phyloP scores from a whole-genome alignment of 129 eudicot species.

The Silybum marianum region DNA sequence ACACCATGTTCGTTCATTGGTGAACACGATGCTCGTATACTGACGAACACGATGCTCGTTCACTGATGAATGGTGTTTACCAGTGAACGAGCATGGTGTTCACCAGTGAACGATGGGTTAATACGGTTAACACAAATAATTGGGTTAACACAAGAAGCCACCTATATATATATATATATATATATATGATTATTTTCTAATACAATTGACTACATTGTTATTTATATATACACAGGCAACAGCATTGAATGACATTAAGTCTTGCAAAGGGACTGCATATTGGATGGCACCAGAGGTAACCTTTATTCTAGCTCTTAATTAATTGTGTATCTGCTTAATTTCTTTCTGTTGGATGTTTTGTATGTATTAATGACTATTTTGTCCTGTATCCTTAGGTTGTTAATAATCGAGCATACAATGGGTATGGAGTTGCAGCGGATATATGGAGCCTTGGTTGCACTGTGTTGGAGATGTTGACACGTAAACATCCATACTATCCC shows the following conservation, averaged over 20 bases:
- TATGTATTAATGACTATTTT: too few relatives aligned
- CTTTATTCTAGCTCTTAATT: background rate
- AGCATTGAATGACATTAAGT: conserved; percentile 65
- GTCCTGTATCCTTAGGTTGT: conserved; percentile 45
- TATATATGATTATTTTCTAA: background rate
- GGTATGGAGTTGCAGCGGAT: conserved; percentile 72
- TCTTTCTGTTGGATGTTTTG: background rate
- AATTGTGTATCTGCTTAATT: too few relatives aligned
- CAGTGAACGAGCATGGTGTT: too few relatives aligned
- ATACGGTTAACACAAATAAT: too few relatives aligned
- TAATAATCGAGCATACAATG: conserved; percentile 29
- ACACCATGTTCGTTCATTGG: too few relatives aligned
- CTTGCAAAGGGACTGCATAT: conserved; percentile 84
- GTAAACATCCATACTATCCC: conserved; percentile 56
- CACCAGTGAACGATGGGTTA: too few relatives aligned
- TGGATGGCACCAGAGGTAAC: conserved; percentile 99
- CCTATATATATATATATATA: too few relatives aligned
- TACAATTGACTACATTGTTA: background rate
- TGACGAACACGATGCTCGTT: too few relatives aligned
- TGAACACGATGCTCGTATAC: too few relatives aligned
- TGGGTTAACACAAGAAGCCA: too few relatives aligned
- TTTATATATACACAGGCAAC: conserved; percentile 51
- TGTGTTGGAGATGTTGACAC: conserved; percentile 77
- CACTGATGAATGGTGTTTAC: too few relatives aligned
- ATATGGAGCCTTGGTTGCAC: conserved; percentile 94